Evolutionary conservation across 2,329 filamentous ascomycete genomes (phyloP).

Genomic region (Diplodia corticola): DNA sequence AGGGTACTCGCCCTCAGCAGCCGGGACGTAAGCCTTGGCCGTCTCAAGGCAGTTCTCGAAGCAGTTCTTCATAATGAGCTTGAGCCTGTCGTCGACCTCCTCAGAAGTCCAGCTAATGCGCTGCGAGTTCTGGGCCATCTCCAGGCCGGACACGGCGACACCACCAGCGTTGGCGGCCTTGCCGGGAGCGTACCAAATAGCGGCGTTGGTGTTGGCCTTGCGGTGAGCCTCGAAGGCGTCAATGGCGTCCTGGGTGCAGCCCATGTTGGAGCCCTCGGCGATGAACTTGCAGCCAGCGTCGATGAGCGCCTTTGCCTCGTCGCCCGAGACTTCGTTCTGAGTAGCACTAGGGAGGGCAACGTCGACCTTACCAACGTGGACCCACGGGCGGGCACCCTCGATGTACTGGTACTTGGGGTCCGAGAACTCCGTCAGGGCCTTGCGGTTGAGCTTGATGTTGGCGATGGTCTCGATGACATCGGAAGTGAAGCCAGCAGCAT

Average conservation of each 20-base stretch:
- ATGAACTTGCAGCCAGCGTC: slow-evolving; percentile 77
- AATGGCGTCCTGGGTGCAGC: slow-evolving; percentile 93
- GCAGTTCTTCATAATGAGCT: slow-evolving; percentile 91
- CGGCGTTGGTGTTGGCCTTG: slow-evolving; percentile 64
- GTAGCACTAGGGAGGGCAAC: slow-evolving; percentile 90
- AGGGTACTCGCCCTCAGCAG: slow-evolving; percentile 79
- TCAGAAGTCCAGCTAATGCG: slow-evolving; percentile 82
- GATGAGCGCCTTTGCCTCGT: slow-evolving; percentile 83
- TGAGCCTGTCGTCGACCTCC: slow-evolving; percentile 89
- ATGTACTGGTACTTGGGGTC: slow-evolving; percentile 79
- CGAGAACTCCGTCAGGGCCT: slow-evolving; percentile 74
- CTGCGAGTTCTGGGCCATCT: slow-evolving; percentile 98
- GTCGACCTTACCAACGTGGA: slow-evolving; percentile 84
- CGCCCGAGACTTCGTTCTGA: slow-evolving; percentile 93
- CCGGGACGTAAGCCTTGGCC: slow-evolving; percentile 81
- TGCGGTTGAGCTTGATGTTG: slow-evolving; percentile 80
- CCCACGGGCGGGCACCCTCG: slow-evolving; percentile 85
- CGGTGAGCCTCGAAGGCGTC: slow-evolving; percentile 84
- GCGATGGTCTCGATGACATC: slow-evolving; percentile 80
- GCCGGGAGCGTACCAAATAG: slow-evolving; percentile 92
- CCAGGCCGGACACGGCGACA: slow-evolving; percentile 93
- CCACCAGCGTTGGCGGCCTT: slow-evolving; percentile 98
- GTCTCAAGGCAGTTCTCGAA: slow-evolving; percentile 89
- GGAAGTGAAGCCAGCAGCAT: slow-evolving; percentile 70
- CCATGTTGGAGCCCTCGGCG: slow-evolving; percentile 98